Percentiles rank a stretch among this genome's conserved stretches.
Conservation (phyloP, 768 basidiomycete species). For the Boletellus ananiceps region DNA sequence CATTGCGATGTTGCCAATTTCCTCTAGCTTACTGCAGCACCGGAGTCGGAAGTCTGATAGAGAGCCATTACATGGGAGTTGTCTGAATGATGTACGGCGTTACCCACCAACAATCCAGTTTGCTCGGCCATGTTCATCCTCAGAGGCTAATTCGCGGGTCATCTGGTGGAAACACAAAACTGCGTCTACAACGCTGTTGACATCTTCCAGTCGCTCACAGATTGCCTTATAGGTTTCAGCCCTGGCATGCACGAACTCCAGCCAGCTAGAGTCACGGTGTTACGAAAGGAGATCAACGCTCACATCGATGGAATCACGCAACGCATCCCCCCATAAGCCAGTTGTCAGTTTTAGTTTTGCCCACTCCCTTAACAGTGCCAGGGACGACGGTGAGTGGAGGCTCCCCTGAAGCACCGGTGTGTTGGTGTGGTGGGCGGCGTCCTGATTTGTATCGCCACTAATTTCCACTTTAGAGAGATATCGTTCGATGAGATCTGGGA, state of each 20-base stretch:
- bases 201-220: neutral
- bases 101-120: neutral
- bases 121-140: neutral
- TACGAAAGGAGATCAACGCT: neutral
- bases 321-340: conserved; percentile 3
- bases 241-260: neutral
- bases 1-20: neutral
- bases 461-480: neutral
- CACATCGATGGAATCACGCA: neutral
- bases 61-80: too few species aligned
- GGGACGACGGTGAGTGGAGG: too few species aligned
- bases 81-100: too few species aligned
- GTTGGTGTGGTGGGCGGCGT: too few species aligned
- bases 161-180: neutral
- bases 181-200: neutral
- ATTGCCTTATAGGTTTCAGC: neutral
- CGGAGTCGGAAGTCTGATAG: neutral
- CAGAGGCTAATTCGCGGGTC: neutral
- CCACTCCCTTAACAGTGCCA: neutral
- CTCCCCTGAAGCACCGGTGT: too few species aligned
- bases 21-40: neutral
- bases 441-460: too few species aligned
- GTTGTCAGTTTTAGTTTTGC: neutral
- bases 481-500: neutral
- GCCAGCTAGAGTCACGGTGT: neutral